phyloP scores from a whole-genome alignment of 805 yeast species.

The Candida dajiaensis region DNA sequence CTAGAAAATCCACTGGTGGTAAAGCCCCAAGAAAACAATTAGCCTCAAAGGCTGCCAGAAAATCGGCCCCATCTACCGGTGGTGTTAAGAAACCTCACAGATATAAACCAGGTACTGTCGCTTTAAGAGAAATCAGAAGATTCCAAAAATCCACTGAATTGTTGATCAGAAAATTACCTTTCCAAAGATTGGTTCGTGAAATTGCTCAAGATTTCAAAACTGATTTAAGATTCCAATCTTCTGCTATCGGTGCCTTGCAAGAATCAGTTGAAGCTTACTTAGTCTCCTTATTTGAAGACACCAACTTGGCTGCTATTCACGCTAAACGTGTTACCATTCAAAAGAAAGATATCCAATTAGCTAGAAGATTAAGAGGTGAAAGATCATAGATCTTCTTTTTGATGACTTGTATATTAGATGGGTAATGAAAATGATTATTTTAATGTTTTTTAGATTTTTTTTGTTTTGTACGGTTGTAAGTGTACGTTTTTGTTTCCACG shows the following conservation, averaged over 20 bases:
- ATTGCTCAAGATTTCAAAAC: constrained; percentile 92
- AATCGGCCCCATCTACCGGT: constrained; percentile 86
- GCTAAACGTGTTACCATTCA: constrained; percentile 99
- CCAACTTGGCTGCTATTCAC: constrained; percentile 97
- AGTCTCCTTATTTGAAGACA: constrained; percentile 94
- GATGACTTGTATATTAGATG: constrained; percentile 20
- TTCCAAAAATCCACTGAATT: constrained; percentile 95
- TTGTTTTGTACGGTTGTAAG: not conserved
- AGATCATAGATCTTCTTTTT: constrained; percentile 52
- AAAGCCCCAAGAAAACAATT: constrained; percentile 93
- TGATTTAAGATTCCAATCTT: constrained; percentile 93
- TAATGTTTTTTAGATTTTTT: no score
- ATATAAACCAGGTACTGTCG: constrained; percentile 97
- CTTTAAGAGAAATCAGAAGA: constrained; percentile 94
- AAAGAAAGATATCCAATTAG: constrained; percentile 97
- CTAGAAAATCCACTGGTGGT: constrained; percentile 95
- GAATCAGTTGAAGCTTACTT: constrained; percentile 98
- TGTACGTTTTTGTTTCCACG: not conserved
- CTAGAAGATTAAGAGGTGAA: constrained; percentile 97
- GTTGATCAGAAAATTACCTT: constrained; percentile 92
- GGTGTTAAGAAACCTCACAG: constrained; percentile 95
- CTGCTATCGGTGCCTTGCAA: constrained; percentile 96
- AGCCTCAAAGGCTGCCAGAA: constrained; percentile 91
- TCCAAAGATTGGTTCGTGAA: constrained; percentile 95
- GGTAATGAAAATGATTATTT: constrained; percentile 10